phyloP scores from a whole-genome alignment of 495 filamentous ascomycete genomes.

The Penicillium salamii region DNA sequence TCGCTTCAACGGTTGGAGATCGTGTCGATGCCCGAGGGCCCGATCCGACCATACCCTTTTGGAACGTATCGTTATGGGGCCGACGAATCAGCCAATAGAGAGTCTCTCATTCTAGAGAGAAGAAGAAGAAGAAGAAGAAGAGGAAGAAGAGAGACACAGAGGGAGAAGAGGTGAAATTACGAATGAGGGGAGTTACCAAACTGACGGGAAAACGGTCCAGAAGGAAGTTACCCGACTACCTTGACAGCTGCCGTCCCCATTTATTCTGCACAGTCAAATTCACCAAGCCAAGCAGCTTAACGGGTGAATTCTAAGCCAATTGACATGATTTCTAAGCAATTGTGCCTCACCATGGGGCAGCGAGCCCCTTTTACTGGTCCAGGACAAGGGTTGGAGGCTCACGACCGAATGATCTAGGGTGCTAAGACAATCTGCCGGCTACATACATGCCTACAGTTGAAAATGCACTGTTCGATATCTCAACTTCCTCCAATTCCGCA shows the following conservation, averaged over 20 bases:
- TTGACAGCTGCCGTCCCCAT: neutral
- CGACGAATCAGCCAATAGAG: neutral
- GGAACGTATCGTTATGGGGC: neutral
- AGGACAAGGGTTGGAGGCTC: too few species aligned
- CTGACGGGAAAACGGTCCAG: constrained; percentile 12
- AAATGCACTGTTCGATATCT: too few species aligned
- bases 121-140: neutral
- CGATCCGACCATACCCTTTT: constrained; percentile 5
- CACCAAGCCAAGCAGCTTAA: too few species aligned
- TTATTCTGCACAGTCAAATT: neutral
- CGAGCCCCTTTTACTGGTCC: neutral
- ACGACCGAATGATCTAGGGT: too few species aligned
- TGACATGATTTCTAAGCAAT: neutral
- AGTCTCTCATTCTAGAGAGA: neutral
- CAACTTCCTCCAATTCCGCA: too few species aligned
- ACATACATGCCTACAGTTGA: too few species aligned
- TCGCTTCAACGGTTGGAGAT: neutral
- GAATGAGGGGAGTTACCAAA: constrained; percentile 20
- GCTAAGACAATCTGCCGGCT: too few species aligned
- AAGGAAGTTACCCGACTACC: neutral
- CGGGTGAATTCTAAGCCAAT: too few species aligned
- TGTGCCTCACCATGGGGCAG: neutral
- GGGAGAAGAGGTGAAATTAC: constrained; percentile 14
- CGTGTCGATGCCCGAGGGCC: constrained; percentile 2
- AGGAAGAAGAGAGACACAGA: neutral